Base-by-base conservation (phyloP, 441 rosid genomes). In the Euphorbia corollata region DNA sequence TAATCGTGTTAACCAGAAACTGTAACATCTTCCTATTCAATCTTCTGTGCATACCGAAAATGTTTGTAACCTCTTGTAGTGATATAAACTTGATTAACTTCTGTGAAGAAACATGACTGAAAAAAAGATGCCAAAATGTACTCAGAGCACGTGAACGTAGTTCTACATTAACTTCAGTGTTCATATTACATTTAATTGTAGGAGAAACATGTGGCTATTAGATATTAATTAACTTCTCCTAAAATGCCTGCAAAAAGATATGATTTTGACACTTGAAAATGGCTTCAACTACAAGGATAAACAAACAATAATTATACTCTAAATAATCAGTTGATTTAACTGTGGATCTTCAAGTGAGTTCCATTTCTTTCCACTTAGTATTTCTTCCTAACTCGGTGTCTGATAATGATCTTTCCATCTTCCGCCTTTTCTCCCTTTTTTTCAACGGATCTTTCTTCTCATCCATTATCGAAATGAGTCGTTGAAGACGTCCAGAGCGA, bases 401-500 rank as follows among this genome's bases (percentile, higher is more conserved):
- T 0, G 76, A 74, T 48, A 73, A 36, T 13, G 90, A 77, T 64
- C 68, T 73, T 54, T 87, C 91, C 19, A 75, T 65, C 79, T 85
- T 87, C 73, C 82, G 76, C 66, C 67, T 82, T 81, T 87, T 92
- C 36, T 63, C 78, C 64, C 50, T 74, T n/a, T 65, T 48, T 78
- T 67, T 83, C 1, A 82, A 77, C 4, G 18, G 63, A 0, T 83
- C 91, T 67, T 83, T 73, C 72, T 79, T 92, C 81, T 83, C 96
- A 59, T 92, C 96, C 87, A 92, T 85, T 64, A 90, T 65, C 2
- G 96, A 88, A 6, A 88, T 71, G 50, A 90, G 74, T 68, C 88
- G 73, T 47, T 80, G 87, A 6, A 92, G n/a, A 55, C 65, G 82
- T 61, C 85, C 64, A 23, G 89, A 75, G 41, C 66, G 83, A 16